Evolutionary conservation across 1,284 basidiomycete genomes (phyloP).

Genomic region (Malassezia japonica): DNA sequence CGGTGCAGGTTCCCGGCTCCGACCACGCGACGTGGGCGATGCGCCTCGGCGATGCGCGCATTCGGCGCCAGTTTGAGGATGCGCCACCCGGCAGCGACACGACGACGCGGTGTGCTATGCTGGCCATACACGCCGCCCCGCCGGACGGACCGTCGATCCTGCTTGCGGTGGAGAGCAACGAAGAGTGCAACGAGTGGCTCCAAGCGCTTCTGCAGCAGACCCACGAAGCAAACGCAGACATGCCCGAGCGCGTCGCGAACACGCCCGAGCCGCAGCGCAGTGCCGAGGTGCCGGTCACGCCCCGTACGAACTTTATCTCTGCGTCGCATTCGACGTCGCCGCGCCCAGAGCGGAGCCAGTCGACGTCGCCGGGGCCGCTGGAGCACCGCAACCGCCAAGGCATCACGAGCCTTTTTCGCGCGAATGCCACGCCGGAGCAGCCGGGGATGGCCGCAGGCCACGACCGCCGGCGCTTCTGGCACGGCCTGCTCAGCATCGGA

Average conservation of each 20-base stretch:
- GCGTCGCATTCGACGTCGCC: background rate
- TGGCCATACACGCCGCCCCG: background rate
- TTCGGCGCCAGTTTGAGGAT: constrained; percentile 8
- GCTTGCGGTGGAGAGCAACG: constrained; percentile 1
- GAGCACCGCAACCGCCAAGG: background rate
- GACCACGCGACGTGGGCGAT: background rate
- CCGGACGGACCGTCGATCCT: background rate
- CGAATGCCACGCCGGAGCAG: background rate
- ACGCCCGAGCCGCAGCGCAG: background rate
- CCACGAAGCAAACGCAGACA: background rate
- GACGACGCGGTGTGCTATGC: background rate
- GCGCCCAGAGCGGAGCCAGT: background rate
- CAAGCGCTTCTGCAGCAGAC: constrained; percentile 7
- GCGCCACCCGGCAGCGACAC: background rate
- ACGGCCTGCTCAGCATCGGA: constrained; percentile 30
- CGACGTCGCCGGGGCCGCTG: background rate
- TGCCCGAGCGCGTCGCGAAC: background rate
- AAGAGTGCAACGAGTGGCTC: constrained; percentile 8
- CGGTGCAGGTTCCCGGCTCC: background rate
- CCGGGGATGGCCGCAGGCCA: constrained; percentile 8
- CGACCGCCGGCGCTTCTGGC: constrained; percentile 46
- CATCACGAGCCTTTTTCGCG: background rate
- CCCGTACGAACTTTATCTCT: background rate
- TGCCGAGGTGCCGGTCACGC: background rate
- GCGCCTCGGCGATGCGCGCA: constrained; percentile 4